Percentiles rank a stretch among this genome's conserved stretches.
phyloP scores from a whole-genome alignment of 306 rosid genomes.

The Myrica gale region DNA sequence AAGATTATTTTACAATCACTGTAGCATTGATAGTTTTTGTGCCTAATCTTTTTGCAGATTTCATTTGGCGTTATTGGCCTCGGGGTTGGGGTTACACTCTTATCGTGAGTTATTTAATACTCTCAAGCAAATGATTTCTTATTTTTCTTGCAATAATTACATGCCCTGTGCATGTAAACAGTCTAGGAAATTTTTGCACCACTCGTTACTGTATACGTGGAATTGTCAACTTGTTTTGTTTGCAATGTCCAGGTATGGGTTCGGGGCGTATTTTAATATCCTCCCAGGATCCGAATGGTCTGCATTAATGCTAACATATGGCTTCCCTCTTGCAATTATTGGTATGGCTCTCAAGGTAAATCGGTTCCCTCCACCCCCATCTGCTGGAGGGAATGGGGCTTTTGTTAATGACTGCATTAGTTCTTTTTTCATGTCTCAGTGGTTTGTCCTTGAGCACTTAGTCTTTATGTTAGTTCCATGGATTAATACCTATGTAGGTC shows the following conservation, averaged over 20 bases:
- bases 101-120: slow-evolving; percentile 52
- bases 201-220: neutral
- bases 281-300: slow-evolving; percentile 99
- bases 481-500: neutral
- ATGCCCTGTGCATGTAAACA: neutral
- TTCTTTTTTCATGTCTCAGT: too few relatives aligned
- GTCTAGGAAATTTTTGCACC: neutral
- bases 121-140: neutral
- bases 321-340: slow-evolving; percentile 96
- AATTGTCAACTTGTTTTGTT: slow-evolving; percentile 16
- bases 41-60: slow-evolving; percentile 43
- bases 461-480: neutral
- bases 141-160: neutral
- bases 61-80: slow-evolving; percentile 85
- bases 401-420: too few relatives aligned
- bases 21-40: neutral
- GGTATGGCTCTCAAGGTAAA: slow-evolving; percentile 98
- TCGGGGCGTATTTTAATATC: slow-evolving; percentile 89
- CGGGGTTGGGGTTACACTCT: slow-evolving; percentile 67
- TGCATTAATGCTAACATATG: slow-evolving; percentile 90
- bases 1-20: too few relatives aligned
- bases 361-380: neutral
- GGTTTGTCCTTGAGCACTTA: neutral
- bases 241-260: slow-evolving; percentile 64
- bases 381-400: too few relatives aligned